Evolutionary conservation across 1,139 yeast species (phyloP).

Genomic region (Nakaseomyces delphensis): DNA sequence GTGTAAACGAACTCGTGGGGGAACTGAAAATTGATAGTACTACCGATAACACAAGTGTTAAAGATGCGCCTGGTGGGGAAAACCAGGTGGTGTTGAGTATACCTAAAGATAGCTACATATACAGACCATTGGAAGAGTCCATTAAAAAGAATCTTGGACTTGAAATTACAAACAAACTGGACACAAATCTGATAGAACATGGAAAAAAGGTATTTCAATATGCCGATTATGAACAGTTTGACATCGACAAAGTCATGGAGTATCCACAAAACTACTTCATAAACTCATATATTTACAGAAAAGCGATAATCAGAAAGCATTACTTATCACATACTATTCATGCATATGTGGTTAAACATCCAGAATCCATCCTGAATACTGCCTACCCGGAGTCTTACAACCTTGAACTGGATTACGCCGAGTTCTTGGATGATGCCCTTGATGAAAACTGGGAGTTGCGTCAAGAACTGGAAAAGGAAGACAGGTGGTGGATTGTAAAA

Average conservation of each 20-base stretch:
- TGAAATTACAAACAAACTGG: slow-evolving; percentile 16
- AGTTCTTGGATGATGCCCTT: slow-evolving; percentile 82
- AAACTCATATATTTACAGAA: slow-evolving; percentile 77
- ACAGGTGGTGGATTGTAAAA: slow-evolving; percentile 76
- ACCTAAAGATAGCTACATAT: slow-evolving; percentile 45
- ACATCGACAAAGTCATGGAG: slow-evolving; percentile 46
- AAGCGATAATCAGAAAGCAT: slow-evolving; percentile 84
- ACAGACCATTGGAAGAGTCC: slow-evolving; percentile 44
- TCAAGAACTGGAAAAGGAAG: slow-evolving; percentile 58
- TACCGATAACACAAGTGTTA: background rate
- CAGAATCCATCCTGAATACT: slow-evolving; percentile 47
- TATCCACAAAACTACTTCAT: slow-evolving; percentile 46
- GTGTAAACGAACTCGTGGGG: slow-evolving; percentile 46
- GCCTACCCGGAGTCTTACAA: slow-evolving; percentile 72
- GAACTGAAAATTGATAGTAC: slow-evolving; percentile 34
- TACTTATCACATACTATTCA: slow-evolving; percentile 74
- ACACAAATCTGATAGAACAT: slow-evolving; percentile 10
- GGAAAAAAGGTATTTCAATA: slow-evolving; percentile 50
- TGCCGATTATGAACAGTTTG: slow-evolving; percentile 84
- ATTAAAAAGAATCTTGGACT: slow-evolving; percentile 29
- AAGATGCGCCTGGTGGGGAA: background rate
- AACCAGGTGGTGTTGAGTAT: slow-evolving; percentile 24
- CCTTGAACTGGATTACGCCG: slow-evolving; percentile 92
- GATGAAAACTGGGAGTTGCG: slow-evolving; percentile 88
- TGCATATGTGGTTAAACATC: slow-evolving; percentile 64